Conservation (phyloP, 108 stramenopile species). For the Conticribra guillardii region DNA sequence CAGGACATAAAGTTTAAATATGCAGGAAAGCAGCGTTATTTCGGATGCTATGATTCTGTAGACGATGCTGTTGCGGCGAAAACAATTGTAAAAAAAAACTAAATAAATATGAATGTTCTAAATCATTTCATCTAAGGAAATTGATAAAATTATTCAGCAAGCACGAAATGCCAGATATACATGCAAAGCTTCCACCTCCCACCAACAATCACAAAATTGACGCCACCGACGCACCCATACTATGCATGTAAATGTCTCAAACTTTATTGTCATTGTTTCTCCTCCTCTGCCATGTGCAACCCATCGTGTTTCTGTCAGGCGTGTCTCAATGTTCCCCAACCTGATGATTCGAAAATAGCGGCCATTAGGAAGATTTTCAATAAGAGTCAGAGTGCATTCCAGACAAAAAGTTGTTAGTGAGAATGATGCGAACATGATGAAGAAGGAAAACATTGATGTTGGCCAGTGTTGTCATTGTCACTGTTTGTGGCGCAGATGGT, state of each 20-base stretch:
- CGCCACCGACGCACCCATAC: constrained; percentile 28
- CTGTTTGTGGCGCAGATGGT: too few relatives aligned
- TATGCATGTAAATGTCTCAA: constrained; percentile 96
- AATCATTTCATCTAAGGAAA: too few relatives aligned
- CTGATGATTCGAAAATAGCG: constrained; percentile 64
- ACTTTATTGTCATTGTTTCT: constrained; percentile 98
- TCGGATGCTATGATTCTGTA: too few relatives aligned
- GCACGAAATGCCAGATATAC: too few relatives aligned
- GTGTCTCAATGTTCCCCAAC: constrained; percentile 70
- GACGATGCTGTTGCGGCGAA: too few relatives aligned
- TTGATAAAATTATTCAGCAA: too few relatives aligned
- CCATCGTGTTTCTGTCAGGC: constrained; percentile 67
- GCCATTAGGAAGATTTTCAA: constrained; percentile 84
- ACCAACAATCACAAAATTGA: background rate
- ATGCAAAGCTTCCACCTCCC: too few relatives aligned
- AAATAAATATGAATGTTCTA: too few relatives aligned
- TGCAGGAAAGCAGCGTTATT: too few relatives aligned
- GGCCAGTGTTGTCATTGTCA: too few relatives aligned
- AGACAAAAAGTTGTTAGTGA: constrained; percentile 75
- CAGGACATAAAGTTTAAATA: too few relatives aligned
- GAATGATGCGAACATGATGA: constrained; percentile 11
- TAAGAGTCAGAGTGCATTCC: constrained; percentile 90
- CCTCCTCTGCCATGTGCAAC: constrained; percentile 71
- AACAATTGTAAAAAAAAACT: too few relatives aligned
- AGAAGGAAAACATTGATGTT: background rate